Base-by-base conservation (phyloP, 148 eudicot species). In the Persicaria maculosa region DNA sequence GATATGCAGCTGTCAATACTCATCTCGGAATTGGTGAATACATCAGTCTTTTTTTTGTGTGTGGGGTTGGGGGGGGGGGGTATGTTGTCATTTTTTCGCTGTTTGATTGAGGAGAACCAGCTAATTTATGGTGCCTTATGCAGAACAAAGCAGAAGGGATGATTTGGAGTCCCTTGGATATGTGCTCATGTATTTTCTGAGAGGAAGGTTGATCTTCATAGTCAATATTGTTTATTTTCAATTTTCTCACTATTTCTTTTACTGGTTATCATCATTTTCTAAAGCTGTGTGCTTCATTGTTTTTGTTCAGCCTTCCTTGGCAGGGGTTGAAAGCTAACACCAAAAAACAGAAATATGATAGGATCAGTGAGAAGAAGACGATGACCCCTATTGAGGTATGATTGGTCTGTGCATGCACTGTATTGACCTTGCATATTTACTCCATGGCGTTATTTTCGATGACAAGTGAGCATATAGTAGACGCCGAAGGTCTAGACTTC, bases 101-200 rank as follows among this genome's bases (percentile, higher is more conserved):
- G 17, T 65, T 17, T 65, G 46, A 65, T 65, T 59, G 17, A 40
- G 45, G 5, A 36, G 43, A 62, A 7, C 8, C 46, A 12, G 54
- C 73, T 71, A 71, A 71, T 71, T 16, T n/a, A 7, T 46, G 73
- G 54, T 71, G 11, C 6, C 40, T 11, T 48, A 11, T 74, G 81
- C 91, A 95, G 99, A 95, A 84, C 99, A 95, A 89, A 90, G 99
- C 80, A 88, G 99, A 79, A 85, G 97, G 83, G 99, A 95, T 85
- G 97, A 92, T 85, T 87, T 95, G 78, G 97, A 92, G 84, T 95
- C 99, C 80, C 91, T 92, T 85, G 99, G 99, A 77, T 95, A 85
- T 40, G 97, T 95, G 80, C 90, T 95, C 45, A 90, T 95, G 97
- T 95, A 92, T 84, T 95, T 95, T 73, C 85, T 95, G 48, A 84